Conservation (phyloP, 177 flowering plant genomes). For the Vitis hybrid region DNA sequence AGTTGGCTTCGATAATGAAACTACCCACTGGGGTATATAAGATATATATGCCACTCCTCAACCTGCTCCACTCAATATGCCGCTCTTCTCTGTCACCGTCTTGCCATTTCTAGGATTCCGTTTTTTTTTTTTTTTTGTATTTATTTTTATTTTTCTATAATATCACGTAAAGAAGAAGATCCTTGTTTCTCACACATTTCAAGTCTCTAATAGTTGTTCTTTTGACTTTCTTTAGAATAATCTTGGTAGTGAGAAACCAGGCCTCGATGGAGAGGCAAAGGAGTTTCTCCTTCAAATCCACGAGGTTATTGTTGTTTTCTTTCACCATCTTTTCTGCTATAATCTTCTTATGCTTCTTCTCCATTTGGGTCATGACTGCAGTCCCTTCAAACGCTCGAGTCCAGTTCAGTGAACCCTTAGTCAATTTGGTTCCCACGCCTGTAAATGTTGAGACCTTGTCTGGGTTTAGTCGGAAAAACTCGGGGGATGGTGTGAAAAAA, state of each 20-base stretch:
- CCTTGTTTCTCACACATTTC: constrained; percentile 36
- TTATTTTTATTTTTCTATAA: not conserved
- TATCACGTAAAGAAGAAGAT: not conserved
- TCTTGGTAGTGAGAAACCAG: not conserved
- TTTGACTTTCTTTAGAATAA: not conserved
- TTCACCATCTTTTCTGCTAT: constrained; percentile 50
- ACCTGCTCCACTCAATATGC: not conserved
- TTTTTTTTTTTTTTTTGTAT: not conserved
- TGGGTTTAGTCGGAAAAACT: constrained; percentile 23
- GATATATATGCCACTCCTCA: not conserved
- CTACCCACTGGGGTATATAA: not conserved
- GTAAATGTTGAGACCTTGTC: constrained; percentile 24
- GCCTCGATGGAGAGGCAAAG: constrained; percentile 74
- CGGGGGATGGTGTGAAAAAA: constrained; percentile 13
- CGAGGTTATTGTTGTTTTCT: constrained; percentile 49
- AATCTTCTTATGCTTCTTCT: constrained; percentile 43
- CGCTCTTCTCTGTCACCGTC: not conserved
- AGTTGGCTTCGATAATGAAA: not conserved
- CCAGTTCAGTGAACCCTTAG: constrained; percentile 28
- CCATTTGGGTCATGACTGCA: constrained; percentile 49
- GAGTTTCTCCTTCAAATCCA: constrained; percentile 67
- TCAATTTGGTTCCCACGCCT: constrained; percentile 18
- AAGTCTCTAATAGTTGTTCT: constrained; percentile 11
- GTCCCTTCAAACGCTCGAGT: constrained; percentile 25
- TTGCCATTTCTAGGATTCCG: not conserved